A percentile compares a stretch with the other conserved stretches of the same genome.
Conservation (phyloP, 768 basidiomycete species). For the Hygrophorus russula region DNA sequence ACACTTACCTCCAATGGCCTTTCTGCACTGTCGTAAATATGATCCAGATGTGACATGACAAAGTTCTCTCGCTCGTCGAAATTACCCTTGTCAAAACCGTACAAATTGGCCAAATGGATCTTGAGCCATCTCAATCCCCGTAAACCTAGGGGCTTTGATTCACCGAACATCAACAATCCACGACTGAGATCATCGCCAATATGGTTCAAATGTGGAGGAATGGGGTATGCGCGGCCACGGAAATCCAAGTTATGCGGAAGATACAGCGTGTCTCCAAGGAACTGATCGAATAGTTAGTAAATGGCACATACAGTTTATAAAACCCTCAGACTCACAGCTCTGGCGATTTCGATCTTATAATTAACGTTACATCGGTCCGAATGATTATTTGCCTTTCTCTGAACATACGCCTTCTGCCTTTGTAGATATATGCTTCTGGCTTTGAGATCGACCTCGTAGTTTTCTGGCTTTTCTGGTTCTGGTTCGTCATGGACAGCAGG, state of each 20-base stretch:
- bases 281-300: slow-evolving; percentile 30
- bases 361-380: slow-evolving; percentile 89
- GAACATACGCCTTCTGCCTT: slow-evolving; percentile 41
- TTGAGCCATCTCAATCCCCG: slow-evolving; percentile 90
- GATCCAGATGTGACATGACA: slow-evolving; percentile 57
- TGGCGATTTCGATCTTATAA: slow-evolving; percentile 94
- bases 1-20: slow-evolving; percentile 60
- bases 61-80: slow-evolving; percentile 88
- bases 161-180: slow-evolving; percentile 77
- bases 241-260: slow-evolving; percentile 96
- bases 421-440: slow-evolving; percentile 41
- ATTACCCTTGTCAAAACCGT: slow-evolving; percentile 89
- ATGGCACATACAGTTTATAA: neutral
- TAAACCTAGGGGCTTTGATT: slow-evolving; percentile 67
- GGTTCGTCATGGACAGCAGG: slow-evolving; percentile 53
- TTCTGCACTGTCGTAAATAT: slow-evolving; percentile 74
- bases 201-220: slow-evolving; percentile 91
- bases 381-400: slow-evolving; percentile 70
- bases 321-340: slow-evolving; percentile 47
- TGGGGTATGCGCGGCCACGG: slow-evolving; percentile 93
- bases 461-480: slow-evolving; percentile 48
- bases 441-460: slow-evolving; percentile 37
- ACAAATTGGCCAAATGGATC: slow-evolving; percentile 88
- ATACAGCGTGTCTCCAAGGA: slow-evolving; percentile 81
- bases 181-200: slow-evolving; percentile 91